phyloP scores from a whole-genome alignment of 1,139 yeast genomes.

The Candida gigantensis region DNA sequence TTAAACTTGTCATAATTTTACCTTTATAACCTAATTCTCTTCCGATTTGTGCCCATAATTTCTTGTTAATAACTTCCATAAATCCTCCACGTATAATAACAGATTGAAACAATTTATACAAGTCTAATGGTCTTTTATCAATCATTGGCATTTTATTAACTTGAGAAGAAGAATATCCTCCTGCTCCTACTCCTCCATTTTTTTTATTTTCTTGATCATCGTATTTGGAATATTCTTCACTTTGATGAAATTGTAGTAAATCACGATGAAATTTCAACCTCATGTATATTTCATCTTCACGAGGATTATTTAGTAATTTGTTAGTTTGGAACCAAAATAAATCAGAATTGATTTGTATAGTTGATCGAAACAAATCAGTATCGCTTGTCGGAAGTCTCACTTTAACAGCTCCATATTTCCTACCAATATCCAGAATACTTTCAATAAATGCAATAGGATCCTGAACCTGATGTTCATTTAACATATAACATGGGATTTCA shows the following conservation, averaged over 20 bases:
- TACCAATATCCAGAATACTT: conserved; percentile 45
- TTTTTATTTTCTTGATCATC: conserved; percentile 8
- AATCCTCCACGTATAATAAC: conserved; percentile 63
- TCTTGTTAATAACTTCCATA: conserved; percentile 52
- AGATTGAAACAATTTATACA: conserved; percentile 50
- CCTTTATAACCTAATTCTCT: conserved; percentile 73
- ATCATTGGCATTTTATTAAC: conserved; percentile 47
- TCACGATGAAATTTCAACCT: conserved; percentile 34
- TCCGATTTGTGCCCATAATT: conserved; percentile 68
- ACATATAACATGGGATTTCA: conserved; percentile 51
- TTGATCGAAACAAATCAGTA: conserved; percentile 22
- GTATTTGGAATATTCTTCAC: conserved; percentile 12
- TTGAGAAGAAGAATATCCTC: background rate
- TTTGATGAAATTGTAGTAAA: conserved; percentile 21
- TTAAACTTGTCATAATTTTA: conserved; percentile 59
- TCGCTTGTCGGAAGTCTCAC: conserved; percentile 54
- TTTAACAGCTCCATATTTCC: conserved; percentile 70
- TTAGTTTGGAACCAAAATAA: conserved; percentile 18
- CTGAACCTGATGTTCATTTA: conserved; percentile 39
- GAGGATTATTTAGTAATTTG: conserved; percentile 26
- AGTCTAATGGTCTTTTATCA: conserved; percentile 57
- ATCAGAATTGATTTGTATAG: conserved; percentile 16
- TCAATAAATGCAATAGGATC: conserved; percentile 58
- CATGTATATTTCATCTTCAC: conserved; percentile 28
- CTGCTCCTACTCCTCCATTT: no score